These are phyloP conservation scores for Colletotrichum sp. DNA, from an alignment of 2,329 filamentous ascomycete genomes.

Conservation along the genomic window DNA sequence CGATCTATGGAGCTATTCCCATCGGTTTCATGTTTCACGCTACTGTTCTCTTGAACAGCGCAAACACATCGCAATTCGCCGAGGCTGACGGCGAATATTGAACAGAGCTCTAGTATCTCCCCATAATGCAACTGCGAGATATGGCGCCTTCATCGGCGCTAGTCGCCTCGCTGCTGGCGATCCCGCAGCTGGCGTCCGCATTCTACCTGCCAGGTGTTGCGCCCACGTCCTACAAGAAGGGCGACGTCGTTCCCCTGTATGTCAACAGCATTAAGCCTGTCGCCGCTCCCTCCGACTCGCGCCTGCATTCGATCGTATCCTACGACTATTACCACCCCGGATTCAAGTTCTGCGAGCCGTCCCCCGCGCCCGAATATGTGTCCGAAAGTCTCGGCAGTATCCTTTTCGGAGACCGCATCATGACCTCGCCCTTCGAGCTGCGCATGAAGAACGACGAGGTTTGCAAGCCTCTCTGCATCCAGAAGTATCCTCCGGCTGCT, in stretches of 20 bases:
- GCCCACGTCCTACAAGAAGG: constrained; percentile 86
- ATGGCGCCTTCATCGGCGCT: constrained; percentile 55
- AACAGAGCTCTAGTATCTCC: not conserved
- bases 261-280: constrained; percentile 94
- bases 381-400: constrained; percentile 95
- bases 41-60: not conserved
- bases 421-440: constrained; percentile 92
- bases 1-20: constrained; percentile 10
- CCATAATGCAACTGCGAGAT: constrained; percentile 50
- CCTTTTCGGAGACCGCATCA: constrained; percentile 94
- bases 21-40: constrained; percentile 7
- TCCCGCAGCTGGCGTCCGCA: constrained; percentile 65
- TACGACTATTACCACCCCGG: constrained; percentile 94
- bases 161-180: constrained; percentile 52
- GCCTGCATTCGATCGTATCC: constrained; percentile 89
- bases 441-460: constrained; percentile 86
- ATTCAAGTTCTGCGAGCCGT: constrained; percentile 88
- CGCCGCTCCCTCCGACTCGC: constrained; percentile 76
- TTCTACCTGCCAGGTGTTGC: constrained; percentile 98
- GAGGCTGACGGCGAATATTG: not conserved
- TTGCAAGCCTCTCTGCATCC: constrained; percentile 80
- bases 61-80: not conserved
- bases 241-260: constrained; percentile 82
- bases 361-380: constrained; percentile 77
- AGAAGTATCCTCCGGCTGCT: constrained; percentile 66